These are phyloP conservation scores for Boletus eberwhitei DNA, from an alignment of 768 basidiomycete genomes.

Conservation along the genomic window DNA sequence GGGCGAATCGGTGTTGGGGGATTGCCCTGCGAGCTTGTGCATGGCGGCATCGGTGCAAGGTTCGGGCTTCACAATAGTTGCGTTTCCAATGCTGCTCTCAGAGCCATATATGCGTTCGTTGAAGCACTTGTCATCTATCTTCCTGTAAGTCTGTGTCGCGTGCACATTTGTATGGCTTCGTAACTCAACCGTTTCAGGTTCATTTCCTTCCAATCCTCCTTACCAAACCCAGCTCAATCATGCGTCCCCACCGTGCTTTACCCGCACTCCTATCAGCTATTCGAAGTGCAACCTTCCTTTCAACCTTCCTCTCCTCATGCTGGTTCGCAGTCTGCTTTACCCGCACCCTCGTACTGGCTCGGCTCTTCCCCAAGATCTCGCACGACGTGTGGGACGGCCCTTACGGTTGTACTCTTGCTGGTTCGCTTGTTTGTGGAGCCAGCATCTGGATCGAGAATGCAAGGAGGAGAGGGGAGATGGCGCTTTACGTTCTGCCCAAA, in stretches of 20 bases:
- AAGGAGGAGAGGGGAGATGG: slow-evolving; percentile 71
- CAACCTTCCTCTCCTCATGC: slow-evolving; percentile 65
- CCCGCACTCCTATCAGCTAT: slow-evolving; percentile 46
- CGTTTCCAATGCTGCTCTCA: slow-evolving; percentile 50
- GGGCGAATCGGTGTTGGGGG: slow-evolving; percentile 60
- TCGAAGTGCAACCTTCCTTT: slow-evolving; percentile 70
- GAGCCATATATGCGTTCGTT: slow-evolving; percentile 55
- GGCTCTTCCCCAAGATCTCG: slow-evolving; percentile 60
- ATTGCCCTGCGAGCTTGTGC: slow-evolving; percentile 73
- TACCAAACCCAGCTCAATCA: slow-evolving; percentile 51
- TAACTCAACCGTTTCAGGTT: slow-evolving; percentile 40
- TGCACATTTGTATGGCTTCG: background rate
- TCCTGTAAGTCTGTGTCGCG: slow-evolving; percentile 50
- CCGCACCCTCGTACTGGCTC: slow-evolving; percentile 62
- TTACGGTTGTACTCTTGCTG: slow-evolving; percentile 60
- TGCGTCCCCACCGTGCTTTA: slow-evolving; percentile 42
- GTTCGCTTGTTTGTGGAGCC: slow-evolving; percentile 65
- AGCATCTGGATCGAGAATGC: slow-evolving; percentile 81
- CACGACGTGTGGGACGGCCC: slow-evolving; percentile 83
- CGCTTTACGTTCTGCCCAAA: slow-evolving; percentile 71
- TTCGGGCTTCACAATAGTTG: slow-evolving; percentile 56
- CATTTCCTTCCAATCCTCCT: slow-evolving; percentile 67
- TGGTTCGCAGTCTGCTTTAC: slow-evolving; percentile 71
- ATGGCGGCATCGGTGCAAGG: slow-evolving; percentile 49
- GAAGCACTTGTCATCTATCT: slow-evolving; percentile 66